A percentile compares a stretch with the other conserved stretches of the same genome.
phyloP scores from a whole-genome alignment of 805 yeast genomes.

The Candida argentea region DNA sequence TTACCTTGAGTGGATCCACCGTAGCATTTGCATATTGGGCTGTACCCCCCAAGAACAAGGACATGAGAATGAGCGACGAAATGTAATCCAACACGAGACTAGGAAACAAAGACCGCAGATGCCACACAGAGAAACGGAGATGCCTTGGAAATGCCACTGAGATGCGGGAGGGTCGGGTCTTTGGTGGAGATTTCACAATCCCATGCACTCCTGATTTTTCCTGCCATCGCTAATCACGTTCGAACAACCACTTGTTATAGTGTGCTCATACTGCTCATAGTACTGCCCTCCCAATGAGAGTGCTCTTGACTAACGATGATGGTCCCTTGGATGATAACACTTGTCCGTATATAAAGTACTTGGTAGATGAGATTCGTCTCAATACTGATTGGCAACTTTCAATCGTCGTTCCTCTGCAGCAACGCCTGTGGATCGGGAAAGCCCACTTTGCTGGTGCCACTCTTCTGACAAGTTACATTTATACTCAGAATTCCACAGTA shows the following conservation, averaged over 20 bases:
- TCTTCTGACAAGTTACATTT: constrained; percentile 52
- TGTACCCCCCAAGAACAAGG: constrained; percentile 46
- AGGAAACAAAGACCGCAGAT: too few relatives aligned
- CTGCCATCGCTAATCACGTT: too few relatives aligned
- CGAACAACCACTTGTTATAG: too few relatives aligned
- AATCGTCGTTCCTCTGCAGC: constrained; percentile 77
- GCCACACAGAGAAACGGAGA: too few relatives aligned
- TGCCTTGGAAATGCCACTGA: too few relatives aligned
- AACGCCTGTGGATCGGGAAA: constrained; percentile 93
- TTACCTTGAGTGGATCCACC: constrained; percentile 51
- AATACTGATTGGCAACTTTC: constrained; percentile 78
- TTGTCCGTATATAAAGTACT: constrained; percentile 78
- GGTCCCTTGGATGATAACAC: constrained; percentile 78
- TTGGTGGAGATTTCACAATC: too few relatives aligned
- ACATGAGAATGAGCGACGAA: constrained; percentile 32
- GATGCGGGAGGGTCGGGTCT: too few relatives aligned
- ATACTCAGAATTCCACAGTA: constrained; percentile 33
- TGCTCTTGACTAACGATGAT: constrained; percentile 80
- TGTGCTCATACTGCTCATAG: too few relatives aligned
- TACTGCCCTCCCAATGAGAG: constrained; percentile 31
- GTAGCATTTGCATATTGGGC: constrained; percentile 33
- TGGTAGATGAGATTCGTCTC: constrained; percentile 57
- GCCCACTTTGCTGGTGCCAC: constrained; percentile 84
- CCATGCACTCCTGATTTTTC: too few relatives aligned
- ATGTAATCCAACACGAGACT: too few relatives aligned